phyloP scores from a whole-genome alignment of 2,329 filamentous ascomycete genomes.

The Stenocarpella maydis region DNA sequence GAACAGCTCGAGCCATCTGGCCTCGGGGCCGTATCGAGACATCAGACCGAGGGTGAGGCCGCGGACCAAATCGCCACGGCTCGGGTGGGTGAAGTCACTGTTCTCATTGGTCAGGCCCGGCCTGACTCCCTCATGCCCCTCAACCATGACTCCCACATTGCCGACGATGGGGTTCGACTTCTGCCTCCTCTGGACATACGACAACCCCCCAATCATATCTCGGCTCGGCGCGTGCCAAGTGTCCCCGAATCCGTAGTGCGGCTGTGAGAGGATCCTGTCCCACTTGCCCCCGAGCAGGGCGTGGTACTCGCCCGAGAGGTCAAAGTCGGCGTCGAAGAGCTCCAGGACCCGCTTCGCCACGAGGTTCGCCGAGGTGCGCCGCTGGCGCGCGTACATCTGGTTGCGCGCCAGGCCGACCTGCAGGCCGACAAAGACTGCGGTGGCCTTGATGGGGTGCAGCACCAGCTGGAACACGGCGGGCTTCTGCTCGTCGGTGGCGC shows the following conservation, averaged over 20 bases:
- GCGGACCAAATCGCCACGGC: conserved; percentile 43
- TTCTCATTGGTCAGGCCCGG: conserved; percentile 59
- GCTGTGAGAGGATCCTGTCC: conserved; percentile 62
- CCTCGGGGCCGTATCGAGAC: conserved; percentile 35
- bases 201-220: conserved; percentile 62
- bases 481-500: conserved; percentile 52
- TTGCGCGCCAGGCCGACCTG: conserved; percentile 58
- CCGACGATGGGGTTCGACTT: conserved; percentile 59
- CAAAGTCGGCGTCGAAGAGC: conserved; percentile 60
- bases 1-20: conserved; percentile 56
- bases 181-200: conserved; percentile 60
- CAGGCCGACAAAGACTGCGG: conserved; percentile 60
- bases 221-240: conserved; percentile 65
- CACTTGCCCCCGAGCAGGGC: conserved; percentile 61
- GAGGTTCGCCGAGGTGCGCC: conserved; percentile 63
- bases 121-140: conserved; percentile 49
- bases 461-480: conserved; percentile 68
- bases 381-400: conserved; percentile 62
- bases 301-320: conserved; percentile 59
- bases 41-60: conserved; percentile 39
- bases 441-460: conserved; percentile 66
- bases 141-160: conserved; percentile 61
- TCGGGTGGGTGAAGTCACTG: conserved; percentile 58
- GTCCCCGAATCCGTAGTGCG: conserved; percentile 61
- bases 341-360: conserved; percentile 55